Percentiles rank a stretch among this genome's conserved stretches.
Conservation (phyloP, 768 basidiomycete species). For the Leucocoprinus leucothites region DNA sequence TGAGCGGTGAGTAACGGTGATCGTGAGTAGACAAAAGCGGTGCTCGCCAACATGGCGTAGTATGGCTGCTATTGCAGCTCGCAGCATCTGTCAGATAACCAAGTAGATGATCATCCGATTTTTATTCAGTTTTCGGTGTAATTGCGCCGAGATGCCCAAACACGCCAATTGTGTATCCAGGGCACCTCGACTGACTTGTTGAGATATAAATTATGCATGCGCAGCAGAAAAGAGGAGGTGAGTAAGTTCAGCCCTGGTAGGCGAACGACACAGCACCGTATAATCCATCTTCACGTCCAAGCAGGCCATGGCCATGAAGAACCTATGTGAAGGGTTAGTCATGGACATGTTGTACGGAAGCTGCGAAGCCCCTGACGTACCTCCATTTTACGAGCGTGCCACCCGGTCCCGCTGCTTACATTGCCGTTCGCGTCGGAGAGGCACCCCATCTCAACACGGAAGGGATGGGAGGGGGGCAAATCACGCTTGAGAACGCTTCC, state of each 20-base stretch:
- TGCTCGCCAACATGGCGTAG: too few species aligned
- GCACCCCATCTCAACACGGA: conserved; percentile 66
- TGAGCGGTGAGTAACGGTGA: too few species aligned
- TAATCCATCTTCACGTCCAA: conserved; percentile 89
- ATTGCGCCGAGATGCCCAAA: too few species aligned
- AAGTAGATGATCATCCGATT: too few species aligned
- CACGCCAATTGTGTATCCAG: too few species aligned
- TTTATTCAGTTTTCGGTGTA: too few species aligned
- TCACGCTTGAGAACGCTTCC: conserved; percentile 56
- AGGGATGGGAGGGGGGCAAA: conserved; percentile 57
- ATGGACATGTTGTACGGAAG: background rate
- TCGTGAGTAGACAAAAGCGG: too few species aligned
- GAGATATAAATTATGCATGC: too few species aligned
- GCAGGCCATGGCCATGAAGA: conserved; percentile 84
- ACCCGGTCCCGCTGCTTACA: conserved; percentile 89
- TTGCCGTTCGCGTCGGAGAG: conserved; percentile 82
- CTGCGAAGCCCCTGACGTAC: conserved; percentile 40
- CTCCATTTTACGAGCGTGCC: conserved; percentile 98
- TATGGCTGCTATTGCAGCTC: too few species aligned
- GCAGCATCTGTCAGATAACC: too few species aligned
- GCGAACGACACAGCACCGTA: conserved; percentile 95
- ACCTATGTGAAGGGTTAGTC: conserved; percentile 40
- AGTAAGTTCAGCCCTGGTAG: conserved; percentile 68
- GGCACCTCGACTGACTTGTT: too few species aligned
- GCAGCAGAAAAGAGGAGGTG: too few species aligned